Base-by-base conservation (phyloP, 2,329 filamentous ascomycete genomes). In the Ophiostoma ulmi region DNA sequence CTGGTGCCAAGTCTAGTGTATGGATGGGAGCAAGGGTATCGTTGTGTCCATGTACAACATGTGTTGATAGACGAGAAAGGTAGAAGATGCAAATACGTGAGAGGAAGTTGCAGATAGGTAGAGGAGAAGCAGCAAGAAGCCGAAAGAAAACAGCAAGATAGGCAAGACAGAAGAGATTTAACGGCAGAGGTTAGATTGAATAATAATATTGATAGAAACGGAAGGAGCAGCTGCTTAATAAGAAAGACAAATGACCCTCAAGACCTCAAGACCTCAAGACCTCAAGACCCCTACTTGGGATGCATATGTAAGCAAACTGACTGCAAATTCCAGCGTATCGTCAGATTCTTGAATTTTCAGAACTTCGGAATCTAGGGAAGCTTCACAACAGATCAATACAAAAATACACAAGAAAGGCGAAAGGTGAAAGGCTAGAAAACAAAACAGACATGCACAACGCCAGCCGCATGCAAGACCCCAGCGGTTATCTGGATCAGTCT, bases 1-100 rank as follows among this genome's bases (percentile, higher is more conserved):
- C 73, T 73, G 72, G 72, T 72, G 72, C 70, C 71, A 70, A 72
- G 70, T 69, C 69, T 69, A 71, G 70, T 67, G 69, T 69, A 55
- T 67, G 64, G 38, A 68, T 72, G 69, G 69, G 71, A 72, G 72
- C 72, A 72, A 71, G 70, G 58, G 63, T 71, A 71, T 69, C 65
- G 71, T 69, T 72, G 68, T 69, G 70, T 71, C 52, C 69, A 55
- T 72, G 70, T 73, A 64, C 68, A 70, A 72, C 70, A 67, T 39
- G 39, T 22, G 39, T 10, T 22, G 35, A 58, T 58, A 58, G 52
- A 58, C 20, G 35, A 39, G 63, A 26, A 31, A 10, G 58, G 58
- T 7, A 14, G 26, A 35, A 0, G 26, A 7, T 14, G 55, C 1
- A 5, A 22, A 14, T 22, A 35, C 22, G 31, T 31, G 31, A 22